Conservation (phyloP, 2,329 filamentous ascomycete genomes). For the Ascochyta viciae-villosae region DNA sequence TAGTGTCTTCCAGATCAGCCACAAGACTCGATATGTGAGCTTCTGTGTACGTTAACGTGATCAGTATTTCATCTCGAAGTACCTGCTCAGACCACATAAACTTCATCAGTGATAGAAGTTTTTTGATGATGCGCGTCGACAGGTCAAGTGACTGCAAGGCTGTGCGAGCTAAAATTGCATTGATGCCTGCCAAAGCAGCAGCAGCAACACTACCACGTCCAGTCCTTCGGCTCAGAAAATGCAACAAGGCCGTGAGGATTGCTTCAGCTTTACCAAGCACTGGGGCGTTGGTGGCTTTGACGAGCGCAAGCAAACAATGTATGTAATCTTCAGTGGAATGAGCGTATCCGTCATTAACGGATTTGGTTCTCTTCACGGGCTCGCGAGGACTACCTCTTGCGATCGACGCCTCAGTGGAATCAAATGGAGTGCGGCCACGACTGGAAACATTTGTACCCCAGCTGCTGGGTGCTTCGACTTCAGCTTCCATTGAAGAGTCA, state of each 20-base stretch:
- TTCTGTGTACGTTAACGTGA: slow-evolving; percentile 69
- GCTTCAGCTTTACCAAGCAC: slow-evolving; percentile 63
- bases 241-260: slow-evolving; percentile 64
- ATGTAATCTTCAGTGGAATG: slow-evolving; percentile 54
- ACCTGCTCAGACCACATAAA: slow-evolving; percentile 72
- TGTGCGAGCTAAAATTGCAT: slow-evolving; percentile 70
- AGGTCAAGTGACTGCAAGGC: slow-evolving; percentile 73
- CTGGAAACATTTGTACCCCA: slow-evolving; percentile 40
- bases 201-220: slow-evolving; percentile 73
- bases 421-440: slow-evolving; percentile 42
- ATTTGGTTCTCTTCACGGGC: slow-evolving; percentile 25
- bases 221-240: slow-evolving; percentile 68
- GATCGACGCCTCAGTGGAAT: slow-evolving; percentile 33
- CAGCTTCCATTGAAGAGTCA: slow-evolving; percentile 33
- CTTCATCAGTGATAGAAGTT: slow-evolving; percentile 73
- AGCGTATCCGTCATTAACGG: slow-evolving; percentile 29
- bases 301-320: slow-evolving; percentile 69
- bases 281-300: slow-evolving; percentile 72
- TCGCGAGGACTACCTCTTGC: slow-evolving; percentile 36
- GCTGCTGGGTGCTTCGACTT: slow-evolving; percentile 34
- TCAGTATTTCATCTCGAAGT: slow-evolving; percentile 77
- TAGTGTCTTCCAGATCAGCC: slow-evolving; percentile 28
- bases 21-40: slow-evolving; percentile 50
- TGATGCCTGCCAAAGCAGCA: slow-evolving; percentile 77
- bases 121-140: slow-evolving; percentile 65